Evolutionary conservation across 2,329 filamentous ascomycete genomes (phyloP), one percentile per base, ranked within the genome.

Genomic region (Lecanicillium sp.): DNA sequence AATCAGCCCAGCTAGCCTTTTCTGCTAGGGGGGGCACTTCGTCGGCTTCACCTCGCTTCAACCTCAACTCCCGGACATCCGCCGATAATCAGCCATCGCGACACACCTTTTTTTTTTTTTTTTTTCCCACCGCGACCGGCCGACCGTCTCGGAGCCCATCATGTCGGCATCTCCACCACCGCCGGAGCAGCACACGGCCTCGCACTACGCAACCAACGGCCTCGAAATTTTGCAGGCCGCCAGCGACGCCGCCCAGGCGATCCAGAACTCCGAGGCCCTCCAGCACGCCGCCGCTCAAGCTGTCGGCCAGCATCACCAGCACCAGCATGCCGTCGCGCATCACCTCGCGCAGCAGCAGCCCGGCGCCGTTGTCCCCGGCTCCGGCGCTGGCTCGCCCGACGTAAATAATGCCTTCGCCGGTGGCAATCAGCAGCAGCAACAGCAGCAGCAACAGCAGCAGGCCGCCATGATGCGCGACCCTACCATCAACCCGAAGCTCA

Each of bases 401-500:
- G n/a, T n/a, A n/a, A n/a, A n/a, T n/a, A n/a, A n/a, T n/a, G n/a
- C n/a, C n/a, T n/a, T n/a, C n/a, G 24, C 48, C 23, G 15, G 33
- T n/a, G 15, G 48, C 44, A n/a, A n/a, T n/a, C n/a, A n/a, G n/a
- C n/a, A n/a, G n/a, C n/a, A n/a, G n/a, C n/a, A n/a, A n/a, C n/a
- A n/a, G n/a, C n/a, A n/a, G n/a, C n/a, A n/a, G n/a, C n/a, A n/a
- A n/a, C n/a, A n/a, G n/a, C 45, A 48, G 37, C 10, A 11, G 27
- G 14, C 9, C 20, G 27, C 44, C 38, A 27, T 42, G 38, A 35
- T 63, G 54, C 64, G 68, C 33, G 69, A 72, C 48, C 67, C 68
- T 7, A 67, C 64, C 11, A 60, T 71, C 46, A 72, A 72, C 47
- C 69, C 68, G 14, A 79, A 78, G 62, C 65, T 75, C 38, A 80